These are phyloP conservation scores for Podospora pseudopauciseta DNA, from an alignment of 495 filamentous ascomycete species.

Conservation along the genomic window DNA sequence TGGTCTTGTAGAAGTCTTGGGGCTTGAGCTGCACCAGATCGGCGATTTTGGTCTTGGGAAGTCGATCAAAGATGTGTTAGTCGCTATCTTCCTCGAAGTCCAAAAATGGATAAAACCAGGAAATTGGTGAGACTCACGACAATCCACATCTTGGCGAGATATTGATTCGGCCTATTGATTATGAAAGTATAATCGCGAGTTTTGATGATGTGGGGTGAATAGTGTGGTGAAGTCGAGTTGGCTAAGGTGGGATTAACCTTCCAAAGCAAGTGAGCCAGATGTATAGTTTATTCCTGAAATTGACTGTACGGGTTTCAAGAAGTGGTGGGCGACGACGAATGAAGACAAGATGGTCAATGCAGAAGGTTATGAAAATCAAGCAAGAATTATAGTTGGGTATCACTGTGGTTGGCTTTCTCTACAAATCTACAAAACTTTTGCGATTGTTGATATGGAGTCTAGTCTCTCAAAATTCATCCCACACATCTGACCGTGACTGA, in stretches of 20 bases:
- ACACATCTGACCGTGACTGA: neutral
- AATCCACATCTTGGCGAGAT: neutral
- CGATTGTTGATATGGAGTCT: neutral
- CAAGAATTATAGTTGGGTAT: neutral
- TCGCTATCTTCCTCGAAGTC: neutral
- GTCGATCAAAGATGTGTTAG: neutral
- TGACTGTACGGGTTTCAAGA: neutral
- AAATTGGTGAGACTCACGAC: neutral
- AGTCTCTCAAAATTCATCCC: constrained; percentile 8
- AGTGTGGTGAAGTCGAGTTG: neutral
- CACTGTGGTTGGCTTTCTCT: neutral
- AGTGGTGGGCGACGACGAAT: neutral
- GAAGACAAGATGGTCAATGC: neutral
- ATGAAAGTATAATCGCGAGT: neutral
- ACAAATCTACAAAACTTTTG: neutral
- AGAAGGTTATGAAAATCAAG: neutral
- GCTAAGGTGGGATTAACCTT: neutral
- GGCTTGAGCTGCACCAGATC: constrained; percentile 91
- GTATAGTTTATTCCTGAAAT: neutral
- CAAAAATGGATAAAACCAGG: neutral
- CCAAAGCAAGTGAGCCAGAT: neutral
- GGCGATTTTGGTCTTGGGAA: constrained; percentile 55
- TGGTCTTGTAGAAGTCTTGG: constrained; percentile 76
- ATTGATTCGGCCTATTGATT: neutral
- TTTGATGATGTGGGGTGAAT: neutral